These are phyloP conservation scores for Raphanus raphanistrum DNA, from an alignment of 345 rosid species.

Conservation along the genomic window DNA sequence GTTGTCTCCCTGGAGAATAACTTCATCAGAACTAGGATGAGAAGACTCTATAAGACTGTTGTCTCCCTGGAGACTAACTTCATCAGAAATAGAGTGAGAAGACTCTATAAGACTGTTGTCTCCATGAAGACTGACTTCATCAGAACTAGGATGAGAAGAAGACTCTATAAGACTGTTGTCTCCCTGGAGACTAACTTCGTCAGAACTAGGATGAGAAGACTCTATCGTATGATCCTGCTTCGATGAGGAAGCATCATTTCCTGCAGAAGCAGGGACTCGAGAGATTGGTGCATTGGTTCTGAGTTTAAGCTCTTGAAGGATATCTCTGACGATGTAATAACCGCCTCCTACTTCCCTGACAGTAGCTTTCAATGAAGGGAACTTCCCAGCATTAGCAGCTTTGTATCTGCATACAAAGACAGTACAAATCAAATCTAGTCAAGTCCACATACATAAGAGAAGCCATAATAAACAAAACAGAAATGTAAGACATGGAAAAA, in stretches of 20 bases:
- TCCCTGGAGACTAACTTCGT: not conserved
- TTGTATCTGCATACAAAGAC: constrained; percentile 27
- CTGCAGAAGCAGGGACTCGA: not conserved
- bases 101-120: not conserved
- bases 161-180: not conserved
- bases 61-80: too few relatives aligned
- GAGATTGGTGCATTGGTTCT: not conserved
- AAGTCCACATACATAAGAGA: not conserved
- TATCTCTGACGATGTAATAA: constrained; percentile 7
- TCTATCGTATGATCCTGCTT: not conserved
- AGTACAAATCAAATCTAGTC: not conserved
- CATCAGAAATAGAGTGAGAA: not conserved
- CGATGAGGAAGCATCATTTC: constrained; percentile 8
- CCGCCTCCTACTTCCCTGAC: constrained; percentile 27
- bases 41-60: too few relatives aligned
- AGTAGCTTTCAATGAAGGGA: not conserved
- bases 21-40: too few relatives aligned
- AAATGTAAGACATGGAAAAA: not conserved
- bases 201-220: not conserved
- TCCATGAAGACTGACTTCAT: not conserved
- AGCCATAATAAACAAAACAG: not conserved
- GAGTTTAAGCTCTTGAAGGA: constrained; percentile 32
- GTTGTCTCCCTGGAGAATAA: too few relatives aligned
- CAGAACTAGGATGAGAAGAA: not conserved
- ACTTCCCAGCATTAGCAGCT: constrained; percentile 33